Evolutionary conservation across 225 moss, liverwort and hornwort genomes (phyloP).

Genomic region (Sphagnum contortum): DNA sequence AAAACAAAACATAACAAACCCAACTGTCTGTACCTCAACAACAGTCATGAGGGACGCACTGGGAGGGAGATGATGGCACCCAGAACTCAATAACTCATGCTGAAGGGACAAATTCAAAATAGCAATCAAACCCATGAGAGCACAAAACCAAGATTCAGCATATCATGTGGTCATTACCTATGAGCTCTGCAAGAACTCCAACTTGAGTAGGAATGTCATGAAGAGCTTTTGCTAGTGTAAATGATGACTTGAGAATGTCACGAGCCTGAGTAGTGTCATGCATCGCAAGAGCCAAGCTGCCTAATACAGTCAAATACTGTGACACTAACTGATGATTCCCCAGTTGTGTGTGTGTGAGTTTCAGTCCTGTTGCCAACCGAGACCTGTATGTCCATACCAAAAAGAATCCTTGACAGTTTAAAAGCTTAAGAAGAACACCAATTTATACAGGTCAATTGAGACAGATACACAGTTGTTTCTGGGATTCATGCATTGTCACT

Average conservation of each 20-base stretch:
- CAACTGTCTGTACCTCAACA: no score
- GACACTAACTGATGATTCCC: conserved; percentile 92
- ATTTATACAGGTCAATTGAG: no score
- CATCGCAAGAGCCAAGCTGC: conserved; percentile 67
- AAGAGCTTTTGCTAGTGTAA: conserved; percentile 90
- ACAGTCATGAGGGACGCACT: no score
- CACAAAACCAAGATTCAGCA: no score
- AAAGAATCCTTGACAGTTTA: not conserved
- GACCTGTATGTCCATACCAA: conserved; percentile 37
- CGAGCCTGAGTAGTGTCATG: conserved; percentile 83
- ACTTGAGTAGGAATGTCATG: conserved; percentile 90
- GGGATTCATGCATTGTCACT: no score
- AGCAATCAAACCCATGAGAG: no score
- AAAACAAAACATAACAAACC: no score
- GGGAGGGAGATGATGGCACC: no score
- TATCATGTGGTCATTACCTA: conserved; percentile 20
- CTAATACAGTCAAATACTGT: conserved; percentile 84
- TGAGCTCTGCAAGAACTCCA: conserved; percentile 72
- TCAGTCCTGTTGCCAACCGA: conserved; percentile 81
- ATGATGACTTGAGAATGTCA: conserved; percentile 87
- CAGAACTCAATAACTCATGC: no score
- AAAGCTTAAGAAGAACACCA: no score
- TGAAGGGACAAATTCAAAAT: no score
- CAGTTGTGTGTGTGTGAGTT: conserved; percentile 82
- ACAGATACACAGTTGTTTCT: no score